Evolutionary conservation across 345 rosid species (phyloP).

Genomic region (Gossypium rotundifolium): DNA sequence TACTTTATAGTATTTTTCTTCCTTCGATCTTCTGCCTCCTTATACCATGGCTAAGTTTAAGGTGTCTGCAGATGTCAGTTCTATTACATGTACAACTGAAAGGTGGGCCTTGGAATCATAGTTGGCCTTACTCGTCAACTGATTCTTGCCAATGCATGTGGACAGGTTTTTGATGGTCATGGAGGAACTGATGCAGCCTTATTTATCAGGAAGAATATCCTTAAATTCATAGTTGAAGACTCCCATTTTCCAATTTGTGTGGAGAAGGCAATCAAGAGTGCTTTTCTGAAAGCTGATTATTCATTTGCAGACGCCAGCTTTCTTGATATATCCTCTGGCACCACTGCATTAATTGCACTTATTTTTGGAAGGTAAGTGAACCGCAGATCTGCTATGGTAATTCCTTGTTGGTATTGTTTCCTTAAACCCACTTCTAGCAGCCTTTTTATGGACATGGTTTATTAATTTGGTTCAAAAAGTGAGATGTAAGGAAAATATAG

Average conservation of each 20-base stretch:
- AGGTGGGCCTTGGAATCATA: background rate
- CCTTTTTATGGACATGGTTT: background rate
- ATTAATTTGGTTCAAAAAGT: background rate
- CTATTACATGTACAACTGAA: background rate
- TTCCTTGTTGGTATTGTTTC: background rate
- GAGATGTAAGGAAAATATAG: background rate
- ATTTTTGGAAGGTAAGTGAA: slow-evolving; percentile 59
- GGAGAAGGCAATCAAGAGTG: slow-evolving; percentile 73
- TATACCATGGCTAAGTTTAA: background rate
- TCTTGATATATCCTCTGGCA: slow-evolving; percentile 91
- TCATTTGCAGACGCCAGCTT: slow-evolving; percentile 80
- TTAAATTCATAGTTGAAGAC: slow-evolving; percentile 72
- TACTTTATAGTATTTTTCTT: background rate
- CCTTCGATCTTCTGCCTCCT: background rate
- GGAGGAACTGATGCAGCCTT: slow-evolving; percentile 94
- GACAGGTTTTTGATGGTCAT: slow-evolving; percentile 95
- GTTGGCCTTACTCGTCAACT: slow-evolving; percentile 2
- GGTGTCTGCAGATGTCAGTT: background rate
- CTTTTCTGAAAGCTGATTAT: slow-evolving; percentile 83
- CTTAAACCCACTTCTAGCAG: background rate
- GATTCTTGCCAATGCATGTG: slow-evolving; percentile 17
- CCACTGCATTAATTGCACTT: slow-evolving; percentile 83
- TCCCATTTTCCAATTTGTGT: slow-evolving; percentile 71
- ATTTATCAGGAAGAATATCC: slow-evolving; percentile 65
- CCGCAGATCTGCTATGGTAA: background rate